Base-by-base conservation (phyloP, 129 eudicot genomes). In the Flaveria sonorensis region DNA sequence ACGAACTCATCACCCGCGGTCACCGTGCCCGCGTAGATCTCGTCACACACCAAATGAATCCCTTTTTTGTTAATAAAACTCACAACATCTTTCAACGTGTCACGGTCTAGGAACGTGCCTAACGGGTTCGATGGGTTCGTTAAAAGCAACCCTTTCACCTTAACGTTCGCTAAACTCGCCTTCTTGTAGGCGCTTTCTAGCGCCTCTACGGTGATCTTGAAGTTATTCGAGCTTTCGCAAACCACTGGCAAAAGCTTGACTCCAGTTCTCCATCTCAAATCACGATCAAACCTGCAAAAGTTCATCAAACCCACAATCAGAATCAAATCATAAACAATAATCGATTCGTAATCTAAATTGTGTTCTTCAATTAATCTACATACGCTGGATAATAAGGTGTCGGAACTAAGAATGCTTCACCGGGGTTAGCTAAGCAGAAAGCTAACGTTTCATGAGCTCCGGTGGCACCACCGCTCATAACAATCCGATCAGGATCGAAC, bases 341-440 rank as follows among this genome's bases (percentile, higher is more conserved):
- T 45, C 12, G 13, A 45, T 9, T 45, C 7, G 5, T 36, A 7
- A 36, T 36, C 40, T 0, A 36, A 36, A 36, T 36, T 36, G 40
- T 36, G 40, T 36, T 36, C 40, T 36, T 36, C 7, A 36, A 36
- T 50, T 50, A 13, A 13, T 20, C 18, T 79, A 32, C 77, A 0
- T 85, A 85, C 92, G 82, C 92, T 39, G 92, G 89, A 78, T 88
- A 88, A 64, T 88, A 88, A 43, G 92, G 92, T 0, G 92, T 80
- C 0, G 92, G 92, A 24, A 88, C 90, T 30, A 85, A 68, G 72
- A 88, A 83, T 0, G 88, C 92, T 21, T 88, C 90, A 13, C 90
- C 90, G 1, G 92, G 86, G 65, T 88, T 78, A 2, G 90, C 92
- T 57, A 88, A 81, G 56, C 89, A 85, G 43, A 88, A 88, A 2